Conservation (phyloP, 306 rosid genomes). For the Mucuna pruriens region DNA sequence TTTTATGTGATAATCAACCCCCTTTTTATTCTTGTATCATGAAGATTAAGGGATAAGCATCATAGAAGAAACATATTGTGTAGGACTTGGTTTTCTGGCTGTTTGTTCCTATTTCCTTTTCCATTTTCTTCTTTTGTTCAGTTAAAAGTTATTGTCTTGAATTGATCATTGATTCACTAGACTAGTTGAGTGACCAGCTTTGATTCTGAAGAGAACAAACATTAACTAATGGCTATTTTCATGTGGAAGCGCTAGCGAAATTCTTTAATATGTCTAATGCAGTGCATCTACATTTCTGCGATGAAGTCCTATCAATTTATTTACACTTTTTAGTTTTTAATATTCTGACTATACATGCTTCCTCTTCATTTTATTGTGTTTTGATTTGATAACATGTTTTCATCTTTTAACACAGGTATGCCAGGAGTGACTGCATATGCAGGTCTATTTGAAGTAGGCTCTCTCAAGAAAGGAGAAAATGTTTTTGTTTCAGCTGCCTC, state of each 20-base stretch:
- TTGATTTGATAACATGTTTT: not conserved
- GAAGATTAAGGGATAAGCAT: not conserved
- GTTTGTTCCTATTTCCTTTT: not conserved
- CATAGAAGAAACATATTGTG: not conserved
- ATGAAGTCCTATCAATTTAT: not conserved
- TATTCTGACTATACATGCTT: not conserved
- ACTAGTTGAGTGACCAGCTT: not conserved
- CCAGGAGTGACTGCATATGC: constrained; percentile 48
- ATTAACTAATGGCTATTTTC: not conserved
- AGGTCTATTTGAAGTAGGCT: constrained; percentile 41
- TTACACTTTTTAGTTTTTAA: not conserved
- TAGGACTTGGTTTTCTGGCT: not conserved
- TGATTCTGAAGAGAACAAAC: not conserved
- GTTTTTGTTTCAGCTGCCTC: constrained; percentile 46
- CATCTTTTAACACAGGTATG: constrained; percentile 40
- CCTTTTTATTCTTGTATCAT: not conserved
- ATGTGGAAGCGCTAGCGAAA: not conserved
- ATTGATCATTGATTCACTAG: not conserved
- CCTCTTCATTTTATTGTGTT: not conserved
- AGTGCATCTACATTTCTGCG: not conserved
- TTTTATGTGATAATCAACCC: not conserved
- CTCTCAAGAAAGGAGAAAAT: constrained; percentile 40
- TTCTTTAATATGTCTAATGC: not conserved
- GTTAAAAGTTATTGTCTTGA: not conserved
- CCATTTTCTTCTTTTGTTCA: not conserved